Percentiles rank a stretch among this genome's conserved stretches.
Conservation (phyloP, 2,329 filamentous ascomycete species). For the Chrysoporthe puriensis region DNA sequence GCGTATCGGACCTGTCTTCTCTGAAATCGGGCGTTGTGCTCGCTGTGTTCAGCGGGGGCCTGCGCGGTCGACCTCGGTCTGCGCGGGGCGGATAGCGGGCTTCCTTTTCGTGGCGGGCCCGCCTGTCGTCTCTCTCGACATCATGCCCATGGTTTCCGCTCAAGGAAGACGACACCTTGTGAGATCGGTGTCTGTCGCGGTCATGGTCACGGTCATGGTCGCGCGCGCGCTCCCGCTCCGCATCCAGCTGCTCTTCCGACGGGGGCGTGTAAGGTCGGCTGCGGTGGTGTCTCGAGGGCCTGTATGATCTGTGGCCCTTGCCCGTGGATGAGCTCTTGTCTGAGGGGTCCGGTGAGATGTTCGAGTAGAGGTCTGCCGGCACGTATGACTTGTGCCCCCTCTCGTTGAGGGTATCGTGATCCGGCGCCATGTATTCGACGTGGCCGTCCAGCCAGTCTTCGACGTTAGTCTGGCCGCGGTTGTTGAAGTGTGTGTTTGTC, state of each 20-base stretch:
- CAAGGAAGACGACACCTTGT: neutral
- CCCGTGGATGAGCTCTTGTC: conserved; percentile 7
- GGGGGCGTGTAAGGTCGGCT: conserved; percentile 22
- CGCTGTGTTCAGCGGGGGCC: conserved; percentile 19
- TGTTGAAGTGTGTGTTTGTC: conserved; percentile 13
- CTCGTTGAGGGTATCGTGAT: conserved; percentile 16
- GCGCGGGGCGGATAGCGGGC: conserved; percentile 25
- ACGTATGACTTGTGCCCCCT: conserved; percentile 14
- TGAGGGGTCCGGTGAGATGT: conserved; percentile 13
- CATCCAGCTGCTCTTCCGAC: conserved; percentile 19
- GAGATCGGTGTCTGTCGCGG: conserved; percentile 9
- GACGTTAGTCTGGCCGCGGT: conserved; percentile 19
- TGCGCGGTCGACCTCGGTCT: conserved; percentile 23
- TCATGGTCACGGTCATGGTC: neutral
- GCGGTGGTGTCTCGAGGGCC: neutral
- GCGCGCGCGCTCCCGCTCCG: neutral
- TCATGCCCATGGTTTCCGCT: conserved; percentile 7
- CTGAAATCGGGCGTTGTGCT: conserved; percentile 23
- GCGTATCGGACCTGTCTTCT: conserved; percentile 14
- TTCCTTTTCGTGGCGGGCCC: conserved; percentile 17
- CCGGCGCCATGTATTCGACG: conserved; percentile 26
- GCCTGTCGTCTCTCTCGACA: conserved; percentile 5
- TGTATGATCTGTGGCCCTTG: neutral
- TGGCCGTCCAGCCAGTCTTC: conserved; percentile 28
- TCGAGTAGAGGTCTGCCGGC: neutral